These are phyloP conservation scores for Coniochaeta sp. DNA, from an alignment of 2,329 filamentous ascomycete species.

Conservation along the genomic window DNA sequence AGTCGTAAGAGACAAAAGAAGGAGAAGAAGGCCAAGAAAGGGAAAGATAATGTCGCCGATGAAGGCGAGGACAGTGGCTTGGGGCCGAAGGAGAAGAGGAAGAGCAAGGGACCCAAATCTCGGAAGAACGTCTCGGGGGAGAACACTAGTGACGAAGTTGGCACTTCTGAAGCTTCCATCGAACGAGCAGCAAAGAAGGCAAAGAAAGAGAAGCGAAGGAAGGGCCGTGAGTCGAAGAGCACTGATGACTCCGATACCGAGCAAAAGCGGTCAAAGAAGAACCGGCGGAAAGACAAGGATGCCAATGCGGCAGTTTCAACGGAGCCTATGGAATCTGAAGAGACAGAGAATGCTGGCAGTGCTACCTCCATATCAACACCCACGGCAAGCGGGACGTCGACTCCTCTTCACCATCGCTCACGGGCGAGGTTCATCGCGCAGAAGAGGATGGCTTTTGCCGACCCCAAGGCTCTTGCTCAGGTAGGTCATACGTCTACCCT, in stretches of 20 bases:
- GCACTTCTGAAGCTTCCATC: constrained; percentile 24
- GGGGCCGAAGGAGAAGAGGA: constrained; percentile 15
- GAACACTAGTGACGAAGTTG: constrained; percentile 21
- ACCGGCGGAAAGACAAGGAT: constrained; percentile 12
- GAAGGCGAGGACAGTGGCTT: constrained; percentile 20
- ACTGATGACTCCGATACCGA: constrained; percentile 18
- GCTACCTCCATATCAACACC: constrained; percentile 38
- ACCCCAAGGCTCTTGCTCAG: constrained; percentile 79
- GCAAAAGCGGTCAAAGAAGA: constrained; percentile 17
- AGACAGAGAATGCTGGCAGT: constrained; percentile 19
- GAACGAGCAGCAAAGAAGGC: constrained; percentile 35
- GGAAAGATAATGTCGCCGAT: constrained; percentile 22
- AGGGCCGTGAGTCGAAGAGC: constrained; percentile 13
- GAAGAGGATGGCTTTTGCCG: constrained; percentile 76
- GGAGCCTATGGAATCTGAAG: neutral
- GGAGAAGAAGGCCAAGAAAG: constrained; percentile 20
- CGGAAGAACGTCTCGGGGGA: constrained; percentile 17
- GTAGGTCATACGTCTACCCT: constrained; percentile 34
- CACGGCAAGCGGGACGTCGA: constrained; percentile 26
- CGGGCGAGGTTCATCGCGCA: constrained; percentile 79
- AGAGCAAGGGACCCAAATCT: constrained; percentile 7
- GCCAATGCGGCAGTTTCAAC: neutral
- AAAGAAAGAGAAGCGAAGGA: constrained; percentile 37
- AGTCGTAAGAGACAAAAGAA: constrained; percentile 24
- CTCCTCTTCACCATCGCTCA: constrained; percentile 59